A percentile compares a stretch with the other conserved stretches of the same genome.
Evolutionary conservation across 148 eudicot species (phyloP).

Genomic region (Linanthus parryae): DNA sequence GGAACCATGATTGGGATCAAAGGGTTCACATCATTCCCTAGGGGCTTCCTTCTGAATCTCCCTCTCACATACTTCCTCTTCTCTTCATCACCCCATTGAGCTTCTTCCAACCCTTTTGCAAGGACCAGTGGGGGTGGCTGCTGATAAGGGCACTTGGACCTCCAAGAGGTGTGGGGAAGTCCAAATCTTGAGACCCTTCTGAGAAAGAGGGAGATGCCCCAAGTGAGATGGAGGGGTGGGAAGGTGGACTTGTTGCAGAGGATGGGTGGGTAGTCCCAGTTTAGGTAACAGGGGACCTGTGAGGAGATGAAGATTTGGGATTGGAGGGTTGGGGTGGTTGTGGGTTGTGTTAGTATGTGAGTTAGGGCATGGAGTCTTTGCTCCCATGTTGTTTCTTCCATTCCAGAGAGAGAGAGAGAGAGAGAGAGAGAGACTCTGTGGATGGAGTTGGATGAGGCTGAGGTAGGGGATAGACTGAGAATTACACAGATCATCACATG

Average conservation of each 20-base stretch:
- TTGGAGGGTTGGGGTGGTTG: constrained; percentile 60
- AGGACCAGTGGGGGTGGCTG: constrained; percentile 64
- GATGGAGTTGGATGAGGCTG: too few relatives aligned
- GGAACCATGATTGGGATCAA: constrained; percentile 65
- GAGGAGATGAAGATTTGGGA: constrained; percentile 72
- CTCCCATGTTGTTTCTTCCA: constrained; percentile 78
- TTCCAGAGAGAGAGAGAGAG: too few relatives aligned
- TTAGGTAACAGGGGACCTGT: constrained; percentile 69
- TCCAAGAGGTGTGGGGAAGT: constrained; percentile 58
- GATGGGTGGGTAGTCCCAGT: constrained; percentile 85
- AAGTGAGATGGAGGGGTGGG: constrained; percentile 24
- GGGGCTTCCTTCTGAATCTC: constrained; percentile 32
- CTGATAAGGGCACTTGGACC: constrained; percentile 79
- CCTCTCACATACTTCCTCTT: constrained; percentile 44
- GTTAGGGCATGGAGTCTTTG: constrained; percentile 57
- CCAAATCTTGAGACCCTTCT: constrained; percentile 55
- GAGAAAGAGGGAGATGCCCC: constrained; percentile 54
- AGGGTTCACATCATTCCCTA: constrained; percentile 37
- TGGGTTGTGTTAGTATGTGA: constrained; percentile 74
- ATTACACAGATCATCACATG: too few relatives aligned
- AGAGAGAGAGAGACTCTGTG: too few relatives aligned
- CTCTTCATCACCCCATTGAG: constrained; percentile 59
- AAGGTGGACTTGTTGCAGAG: constrained; percentile 22
- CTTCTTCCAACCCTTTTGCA: constrained; percentile 73
- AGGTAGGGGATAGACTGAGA: too few relatives aligned